Evolutionary conservation across 1,284 basidiomycete genomes (phyloP).

Genomic region (Athelia psychrophila): DNA sequence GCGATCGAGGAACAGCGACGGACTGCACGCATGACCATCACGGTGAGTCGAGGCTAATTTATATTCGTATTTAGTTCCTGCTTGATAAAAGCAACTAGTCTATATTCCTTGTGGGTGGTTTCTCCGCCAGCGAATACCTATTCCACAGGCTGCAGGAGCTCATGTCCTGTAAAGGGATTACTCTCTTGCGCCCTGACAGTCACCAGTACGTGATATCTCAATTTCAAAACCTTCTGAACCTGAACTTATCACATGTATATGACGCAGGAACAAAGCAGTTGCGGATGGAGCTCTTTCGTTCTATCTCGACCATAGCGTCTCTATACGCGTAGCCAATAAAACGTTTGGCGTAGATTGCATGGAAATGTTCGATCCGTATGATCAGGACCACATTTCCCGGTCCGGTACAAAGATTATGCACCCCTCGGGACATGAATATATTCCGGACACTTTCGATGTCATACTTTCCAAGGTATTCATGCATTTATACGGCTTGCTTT

Average conservation of each 20-base stretch:
- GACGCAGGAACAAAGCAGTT: slow-evolving; percentile 46
- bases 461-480: slow-evolving; percentile 30
- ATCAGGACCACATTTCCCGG: slow-evolving; percentile 28
- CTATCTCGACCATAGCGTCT: slow-evolving; percentile 35
- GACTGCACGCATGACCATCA: slow-evolving; percentile 21
- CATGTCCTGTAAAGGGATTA: slow-evolving; percentile 25
- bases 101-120: slow-evolving; percentile 37
- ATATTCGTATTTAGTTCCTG: neutral
- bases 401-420: neutral
- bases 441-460: slow-evolving; percentile 24
- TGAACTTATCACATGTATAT: neutral
- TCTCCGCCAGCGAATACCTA: slow-evolving; percentile 36
- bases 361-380: slow-evolving; percentile 18
- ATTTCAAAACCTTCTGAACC: neutral
- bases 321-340: slow-evolving; percentile 29
- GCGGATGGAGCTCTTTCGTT: slow-evolving; percentile 41
- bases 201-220: slow-evolving; percentile 34
- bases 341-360: slow-evolving; percentile 29
- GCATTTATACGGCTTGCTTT: neutral
- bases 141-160: slow-evolving; percentile 22
- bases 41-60: slow-evolving; percentile 13
- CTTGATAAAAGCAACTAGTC: slow-evolving; percentile 25
- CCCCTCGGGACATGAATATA: slow-evolving; percentile 32
- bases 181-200: slow-evolving; percentile 41
- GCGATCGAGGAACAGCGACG: slow-evolving; percentile 29